Evolutionary conservation across 1,284 basidiomycete species (phyloP).

Genomic region (Austroboletus niveus): DNA sequence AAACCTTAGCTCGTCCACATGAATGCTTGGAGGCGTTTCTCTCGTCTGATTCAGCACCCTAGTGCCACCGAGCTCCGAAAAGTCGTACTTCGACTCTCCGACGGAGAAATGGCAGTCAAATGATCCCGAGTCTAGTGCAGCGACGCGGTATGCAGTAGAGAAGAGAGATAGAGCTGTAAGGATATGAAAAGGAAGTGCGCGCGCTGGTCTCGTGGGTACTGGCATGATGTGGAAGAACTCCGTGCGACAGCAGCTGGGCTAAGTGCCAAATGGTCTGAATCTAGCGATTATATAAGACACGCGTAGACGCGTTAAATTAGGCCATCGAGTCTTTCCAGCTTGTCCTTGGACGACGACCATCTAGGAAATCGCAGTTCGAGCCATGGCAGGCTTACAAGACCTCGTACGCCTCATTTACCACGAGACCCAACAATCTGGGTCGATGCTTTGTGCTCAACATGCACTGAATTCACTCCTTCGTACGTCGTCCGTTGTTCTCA

Average conservation of each 20-base stretch:
- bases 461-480: conserved; percentile 79
- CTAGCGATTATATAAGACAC: conserved; percentile 36
- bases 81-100: conserved; percentile 54
- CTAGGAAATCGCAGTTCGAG: conserved; percentile 3
- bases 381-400: conserved; percentile 58
- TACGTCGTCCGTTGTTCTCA: conserved; percentile 29
- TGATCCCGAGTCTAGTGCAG: conserved; percentile 37
- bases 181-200: conserved; percentile 9
- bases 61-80: conserved; percentile 52
- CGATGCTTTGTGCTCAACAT: conserved; percentile 86
- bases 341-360: conserved; percentile 13
- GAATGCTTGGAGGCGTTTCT: conserved; percentile 48
- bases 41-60: conserved; percentile 42
- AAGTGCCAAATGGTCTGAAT: background rate
- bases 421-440: conserved; percentile 71
- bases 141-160: conserved; percentile 28
- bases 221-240: background rate
- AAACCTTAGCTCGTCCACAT: conserved; percentile 49
- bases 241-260: background rate
- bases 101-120: conserved; percentile 57
- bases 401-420: conserved; percentile 67
- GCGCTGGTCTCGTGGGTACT: conserved; percentile 10
- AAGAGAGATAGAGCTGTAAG: conserved; percentile 37
- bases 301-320: conserved; percentile 34
- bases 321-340: conserved; percentile 17